A percentile compares a stretch with the other conserved stretches of the same genome.
Conservation (phyloP, 176 grass and related monocot genomes). For the Saccharum officinarum region DNA sequence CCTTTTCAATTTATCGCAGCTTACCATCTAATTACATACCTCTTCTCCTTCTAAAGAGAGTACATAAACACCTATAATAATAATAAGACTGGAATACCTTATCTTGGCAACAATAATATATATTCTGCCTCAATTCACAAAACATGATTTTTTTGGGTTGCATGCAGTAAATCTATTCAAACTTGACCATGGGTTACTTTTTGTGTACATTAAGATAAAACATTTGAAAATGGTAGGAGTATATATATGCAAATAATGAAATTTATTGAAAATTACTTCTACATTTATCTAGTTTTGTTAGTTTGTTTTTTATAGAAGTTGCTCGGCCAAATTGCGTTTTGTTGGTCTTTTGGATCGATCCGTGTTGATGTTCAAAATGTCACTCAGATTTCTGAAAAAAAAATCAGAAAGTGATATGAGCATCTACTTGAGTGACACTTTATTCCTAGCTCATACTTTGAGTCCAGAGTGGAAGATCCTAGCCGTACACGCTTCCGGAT, state of each 20-base stretch:
- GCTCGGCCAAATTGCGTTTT: not conserved
- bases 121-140: not conserved
- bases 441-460: slow-evolving; percentile 68
- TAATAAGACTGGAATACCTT: not conserved
- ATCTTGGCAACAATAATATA: not conserved
- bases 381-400: not conserved
- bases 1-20: no score
- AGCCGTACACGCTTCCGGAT: slow-evolving; percentile 75
- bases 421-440: slow-evolving; percentile 38
- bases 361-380: not conserved
- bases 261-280: not conserved
- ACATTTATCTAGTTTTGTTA: not conserved
- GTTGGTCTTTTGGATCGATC: not conserved
- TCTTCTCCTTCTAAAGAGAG: not conserved
- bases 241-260: not conserved
- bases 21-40: not conserved
- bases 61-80: not conserved
- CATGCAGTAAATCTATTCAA: not conserved
- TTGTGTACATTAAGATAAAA: not conserved
- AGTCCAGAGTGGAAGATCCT: slow-evolving; percentile 48
- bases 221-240: not conserved
- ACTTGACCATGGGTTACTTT: not conserved
- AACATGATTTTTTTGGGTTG: not conserved
- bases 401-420: not conserved
- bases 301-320: not conserved